phyloP scores from a whole-genome alignment of 2,329 filamentous ascomycete genomes.

The Sarocladium oryzae region DNA sequence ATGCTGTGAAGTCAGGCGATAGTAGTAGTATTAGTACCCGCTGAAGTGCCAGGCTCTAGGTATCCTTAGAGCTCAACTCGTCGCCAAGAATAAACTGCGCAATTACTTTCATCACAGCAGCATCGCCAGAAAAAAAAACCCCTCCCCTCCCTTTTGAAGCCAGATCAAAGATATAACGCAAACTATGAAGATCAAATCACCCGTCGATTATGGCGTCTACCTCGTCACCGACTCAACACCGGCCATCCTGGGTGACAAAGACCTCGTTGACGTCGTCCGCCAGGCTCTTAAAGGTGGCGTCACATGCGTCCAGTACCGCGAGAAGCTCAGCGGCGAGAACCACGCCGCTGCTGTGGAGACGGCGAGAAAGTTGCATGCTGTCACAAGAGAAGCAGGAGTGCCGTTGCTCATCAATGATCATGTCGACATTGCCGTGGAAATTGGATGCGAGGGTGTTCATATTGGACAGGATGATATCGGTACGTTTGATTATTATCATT shows the following conservation, averaged over 20 bases:
- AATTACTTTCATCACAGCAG: not conserved
- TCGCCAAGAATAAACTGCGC: slow-evolving; percentile 1
- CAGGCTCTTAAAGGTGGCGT: slow-evolving; percentile 72
- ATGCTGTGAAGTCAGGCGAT: too few relatives aligned
- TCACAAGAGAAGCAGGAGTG: slow-evolving; percentile 61
- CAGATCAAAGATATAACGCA: too few relatives aligned
- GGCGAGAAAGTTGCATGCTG: slow-evolving; percentile 61
- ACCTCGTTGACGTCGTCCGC: slow-evolving; percentile 68
- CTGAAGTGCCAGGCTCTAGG: not conserved
- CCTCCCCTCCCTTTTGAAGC: too few relatives aligned
- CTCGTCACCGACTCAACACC: slow-evolving; percentile 91
- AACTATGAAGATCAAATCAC: slow-evolving; percentile 26
- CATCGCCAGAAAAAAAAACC: not conserved
- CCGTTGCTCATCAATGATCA: slow-evolving; percentile 91
- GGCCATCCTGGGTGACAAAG: slow-evolving; percentile 65
- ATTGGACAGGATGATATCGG: slow-evolving; percentile 91
- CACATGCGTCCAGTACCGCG: slow-evolving; percentile 82
- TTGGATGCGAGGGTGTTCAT: slow-evolving; percentile 87
- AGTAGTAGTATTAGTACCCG: not conserved
- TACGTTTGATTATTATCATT: too few relatives aligned
- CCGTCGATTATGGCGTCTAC: slow-evolving; percentile 74
- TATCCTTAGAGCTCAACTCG: not conserved
- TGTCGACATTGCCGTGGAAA: slow-evolving; percentile 78
- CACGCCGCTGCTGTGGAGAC: slow-evolving; percentile 65
- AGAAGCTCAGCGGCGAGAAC: slow-evolving; percentile 64